These are phyloP conservation scores for Wickerhamomyces sp. DNA, from an alignment of 1,139 yeast genomes.

Conservation along the genomic window DNA sequence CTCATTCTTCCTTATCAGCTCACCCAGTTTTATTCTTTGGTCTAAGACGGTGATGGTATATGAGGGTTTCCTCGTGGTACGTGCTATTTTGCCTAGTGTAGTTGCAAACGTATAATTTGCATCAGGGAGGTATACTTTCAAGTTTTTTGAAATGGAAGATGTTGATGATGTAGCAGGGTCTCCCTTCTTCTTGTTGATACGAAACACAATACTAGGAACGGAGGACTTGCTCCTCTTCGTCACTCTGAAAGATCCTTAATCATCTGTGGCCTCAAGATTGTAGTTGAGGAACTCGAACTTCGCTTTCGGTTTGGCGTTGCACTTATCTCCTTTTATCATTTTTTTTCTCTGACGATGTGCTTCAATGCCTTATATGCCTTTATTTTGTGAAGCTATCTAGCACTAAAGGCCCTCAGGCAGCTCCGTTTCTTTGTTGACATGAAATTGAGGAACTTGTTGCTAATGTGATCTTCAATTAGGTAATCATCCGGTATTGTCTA, in stretches of 20 bases:
- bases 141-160: not conserved
- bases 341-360: too few species aligned
- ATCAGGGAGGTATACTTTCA: not conserved
- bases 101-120: constrained; percentile 1
- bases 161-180: not conserved
- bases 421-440: not conserved
- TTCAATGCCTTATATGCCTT: too few species aligned
- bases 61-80: constrained; percentile 1
- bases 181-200: not conserved
- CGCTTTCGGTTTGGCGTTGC: not conserved
- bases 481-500: not conserved
- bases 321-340: not conserved
- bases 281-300: constrained; percentile 6
- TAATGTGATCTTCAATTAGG: not conserved
- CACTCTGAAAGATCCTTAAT: constrained; percentile 2
- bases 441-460: not conserved
- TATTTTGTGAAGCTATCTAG: too few species aligned
- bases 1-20: not conserved
- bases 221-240: not conserved
- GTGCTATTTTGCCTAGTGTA: not conserved
- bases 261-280: not conserved
- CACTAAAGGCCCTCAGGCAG: too few species aligned
- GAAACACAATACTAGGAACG: constrained; percentile 6
- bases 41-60: constrained; percentile 1
- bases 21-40: constrained; percentile 1